Evolutionary conservation across 805 yeast species (phyloP).

Genomic region (Kluyveromyces dobzhanskii): DNA sequence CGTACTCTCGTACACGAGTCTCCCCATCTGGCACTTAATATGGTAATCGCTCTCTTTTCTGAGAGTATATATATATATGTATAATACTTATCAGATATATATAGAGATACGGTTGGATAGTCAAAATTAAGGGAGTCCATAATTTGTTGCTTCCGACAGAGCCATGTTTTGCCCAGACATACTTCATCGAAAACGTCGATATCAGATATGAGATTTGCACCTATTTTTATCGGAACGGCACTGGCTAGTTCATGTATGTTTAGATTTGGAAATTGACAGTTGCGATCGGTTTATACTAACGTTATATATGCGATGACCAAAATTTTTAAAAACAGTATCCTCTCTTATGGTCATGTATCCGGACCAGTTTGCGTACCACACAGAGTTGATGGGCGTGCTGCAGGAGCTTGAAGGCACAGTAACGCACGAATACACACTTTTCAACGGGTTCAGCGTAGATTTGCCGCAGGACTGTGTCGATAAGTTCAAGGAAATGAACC

Average conservation of each 20-base stretch:
- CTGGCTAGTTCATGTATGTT: not conserved
- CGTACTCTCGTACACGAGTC: too few species aligned
- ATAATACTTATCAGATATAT: too few species aligned
- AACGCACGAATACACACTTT: conserved; percentile 39
- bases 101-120: too few species aligned
- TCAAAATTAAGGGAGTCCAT: too few species aligned
- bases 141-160: too few species aligned
- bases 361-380: conserved; percentile 3
- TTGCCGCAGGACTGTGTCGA: conserved; percentile 26
- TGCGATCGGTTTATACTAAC: too few species aligned
- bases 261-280: not conserved
- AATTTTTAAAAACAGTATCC: not conserved
- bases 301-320: too few species aligned
- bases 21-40: too few species aligned
- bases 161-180: too few species aligned
- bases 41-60: too few species aligned
- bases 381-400: conserved; percentile 29
- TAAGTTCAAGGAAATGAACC: conserved; percentile 12
- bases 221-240: not conserved
- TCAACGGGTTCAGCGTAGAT: conserved; percentile 41
- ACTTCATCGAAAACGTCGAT: not conserved
- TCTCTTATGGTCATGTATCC: conserved; percentile 3
- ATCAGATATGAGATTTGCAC: not conserved
- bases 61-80: too few species aligned
- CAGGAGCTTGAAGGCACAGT: conserved; percentile 36